A percentile compares a stretch with the other conserved stretches of the same genome.
phyloP scores from a whole-genome alignment of 768 basidiomycete species.

The Epithele typhae region DNA sequence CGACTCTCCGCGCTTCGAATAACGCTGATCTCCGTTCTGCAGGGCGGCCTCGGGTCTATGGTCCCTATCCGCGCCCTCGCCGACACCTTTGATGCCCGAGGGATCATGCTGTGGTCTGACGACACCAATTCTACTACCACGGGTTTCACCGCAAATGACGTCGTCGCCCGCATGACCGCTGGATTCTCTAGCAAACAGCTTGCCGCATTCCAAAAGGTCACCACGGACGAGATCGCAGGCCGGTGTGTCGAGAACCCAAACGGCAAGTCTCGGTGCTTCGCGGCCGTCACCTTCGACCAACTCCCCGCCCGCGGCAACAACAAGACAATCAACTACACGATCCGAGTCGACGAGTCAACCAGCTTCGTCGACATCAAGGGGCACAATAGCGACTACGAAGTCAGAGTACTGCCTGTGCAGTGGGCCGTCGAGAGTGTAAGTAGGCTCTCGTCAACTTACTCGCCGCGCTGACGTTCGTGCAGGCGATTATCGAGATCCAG shows the following conservation, averaged over 20 bases:
- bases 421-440: conserved; percentile 70
- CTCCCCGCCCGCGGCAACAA: conserved; percentile 35
- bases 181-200: too few relatives aligned
- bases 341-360: conserved; percentile 62
- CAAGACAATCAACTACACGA: conserved; percentile 55
- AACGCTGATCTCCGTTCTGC: too few relatives aligned
- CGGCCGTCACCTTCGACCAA: conserved; percentile 55
- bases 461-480: not conserved
- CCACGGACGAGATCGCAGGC: too few relatives aligned
- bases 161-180: too few relatives aligned
- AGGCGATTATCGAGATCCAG: conserved; percentile 70
- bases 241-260: not conserved
- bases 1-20: too few relatives aligned
- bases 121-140: too few relatives aligned
- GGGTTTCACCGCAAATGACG: too few relatives aligned
- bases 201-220: too few relatives aligned
- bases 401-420: conserved; percentile 64
- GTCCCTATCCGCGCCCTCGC: too few relatives aligned
- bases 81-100: too few relatives aligned
- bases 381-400: conserved; percentile 66
- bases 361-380: conserved; percentile 55
- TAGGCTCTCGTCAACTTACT: not conserved
- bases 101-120: too few relatives aligned
- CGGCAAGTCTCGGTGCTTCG: conserved; percentile 61
- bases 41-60: too few relatives aligned